Percentiles rank a stretch among this genome's conserved stretches.
Evolutionary conservation across 441 rosid species (phyloP).

Genomic region (Breynia disticha): DNA sequence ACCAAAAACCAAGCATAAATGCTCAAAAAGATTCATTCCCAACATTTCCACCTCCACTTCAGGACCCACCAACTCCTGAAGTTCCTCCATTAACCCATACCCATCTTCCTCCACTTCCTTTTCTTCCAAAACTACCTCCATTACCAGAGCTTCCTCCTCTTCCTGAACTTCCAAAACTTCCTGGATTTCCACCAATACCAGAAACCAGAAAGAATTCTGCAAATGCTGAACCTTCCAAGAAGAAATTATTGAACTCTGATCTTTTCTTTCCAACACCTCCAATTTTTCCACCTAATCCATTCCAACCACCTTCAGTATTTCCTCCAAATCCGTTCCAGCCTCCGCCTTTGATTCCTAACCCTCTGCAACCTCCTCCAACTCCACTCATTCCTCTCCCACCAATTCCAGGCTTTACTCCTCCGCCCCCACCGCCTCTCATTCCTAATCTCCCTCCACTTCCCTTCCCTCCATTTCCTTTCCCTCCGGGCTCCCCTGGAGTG

Average conservation of each 20-base stretch:
- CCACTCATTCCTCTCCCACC: slow-evolving; percentile 34
- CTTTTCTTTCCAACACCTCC: slow-evolving; percentile 18
- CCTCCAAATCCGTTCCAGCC: slow-evolving; percentile 28
- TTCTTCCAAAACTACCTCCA: slow-evolving; percentile 37
- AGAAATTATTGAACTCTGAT: slow-evolving; percentile 17
- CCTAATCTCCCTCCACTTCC: slow-evolving; percentile 35
- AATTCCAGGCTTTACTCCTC: slow-evolving; percentile 33
- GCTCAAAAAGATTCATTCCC: slow-evolving; percentile 8
- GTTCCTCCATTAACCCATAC: slow-evolving; percentile 18
- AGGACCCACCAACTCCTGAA: slow-evolving; percentile 22
- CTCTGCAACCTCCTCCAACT: slow-evolving; percentile 28
- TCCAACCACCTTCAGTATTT: slow-evolving; percentile 30
- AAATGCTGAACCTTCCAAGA: slow-evolving; percentile 13
- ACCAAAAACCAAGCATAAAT: slow-evolving; percentile 35
- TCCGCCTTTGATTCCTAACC: slow-evolving; percentile 18
- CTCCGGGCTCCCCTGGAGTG: slow-evolving; percentile 25
- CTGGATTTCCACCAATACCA: slow-evolving; percentile 29
- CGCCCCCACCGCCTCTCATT: slow-evolving; percentile 34
- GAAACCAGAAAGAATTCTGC: slow-evolving; percentile 8
- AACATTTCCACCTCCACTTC: slow-evolving; percentile 27
- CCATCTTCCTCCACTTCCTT: slow-evolving; percentile 23
- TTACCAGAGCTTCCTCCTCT: slow-evolving; percentile 41
- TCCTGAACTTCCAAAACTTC: slow-evolving; percentile 42
- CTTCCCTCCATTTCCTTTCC: slow-evolving; percentile 29
- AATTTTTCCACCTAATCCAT: slow-evolving; percentile 30